Evolutionary conservation across 2,329 filamentous ascomycete genomes (phyloP).

Genomic region (Xylariaceae sp.): DNA sequence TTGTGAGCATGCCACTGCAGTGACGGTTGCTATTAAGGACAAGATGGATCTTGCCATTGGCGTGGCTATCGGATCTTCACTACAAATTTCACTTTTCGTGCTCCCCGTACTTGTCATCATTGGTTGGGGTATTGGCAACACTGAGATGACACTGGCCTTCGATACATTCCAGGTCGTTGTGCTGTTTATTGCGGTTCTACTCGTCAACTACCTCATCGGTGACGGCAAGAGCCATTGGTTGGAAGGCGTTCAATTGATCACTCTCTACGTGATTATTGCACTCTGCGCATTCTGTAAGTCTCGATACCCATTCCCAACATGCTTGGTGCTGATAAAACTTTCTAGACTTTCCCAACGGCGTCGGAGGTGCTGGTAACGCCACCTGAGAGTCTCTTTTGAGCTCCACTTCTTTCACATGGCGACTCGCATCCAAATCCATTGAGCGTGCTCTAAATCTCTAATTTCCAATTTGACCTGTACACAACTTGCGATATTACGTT

Average conservation of each 20-base stretch:
- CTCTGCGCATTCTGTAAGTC: constrained; percentile 60
- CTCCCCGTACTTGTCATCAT: constrained; percentile 74
- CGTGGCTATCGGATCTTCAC: constrained; percentile 74
- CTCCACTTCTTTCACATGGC: background rate
- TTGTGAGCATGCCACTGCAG: constrained; percentile 76
- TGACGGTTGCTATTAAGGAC: constrained; percentile 76
- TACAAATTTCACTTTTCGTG: constrained; percentile 76
- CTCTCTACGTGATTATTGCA: constrained; percentile 76
- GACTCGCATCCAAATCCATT: background rate
- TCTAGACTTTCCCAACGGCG: constrained; percentile 18
- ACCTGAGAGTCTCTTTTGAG: background rate
- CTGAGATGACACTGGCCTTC: constrained; percentile 78
- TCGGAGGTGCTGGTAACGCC: constrained; percentile 3
- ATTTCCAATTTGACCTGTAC: constrained; percentile 6
- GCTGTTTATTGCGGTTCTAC: constrained; percentile 75
- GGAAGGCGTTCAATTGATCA: constrained; percentile 72
- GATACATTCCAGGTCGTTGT: constrained; percentile 86
- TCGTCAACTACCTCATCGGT: constrained; percentile 81
- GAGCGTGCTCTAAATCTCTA: background rate
- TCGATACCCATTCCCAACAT: background rate
- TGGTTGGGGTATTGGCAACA: constrained; percentile 69
- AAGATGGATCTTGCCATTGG: constrained; percentile 83
- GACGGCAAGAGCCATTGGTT: constrained; percentile 82
- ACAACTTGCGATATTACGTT: constrained; percentile 3
- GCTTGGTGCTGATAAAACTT: constrained; percentile 2